Percentiles rank a stretch among this genome's conserved stretches.
phyloP scores from a whole-genome alignment of 257 asterid species.

The Ilex aquifolium region DNA sequence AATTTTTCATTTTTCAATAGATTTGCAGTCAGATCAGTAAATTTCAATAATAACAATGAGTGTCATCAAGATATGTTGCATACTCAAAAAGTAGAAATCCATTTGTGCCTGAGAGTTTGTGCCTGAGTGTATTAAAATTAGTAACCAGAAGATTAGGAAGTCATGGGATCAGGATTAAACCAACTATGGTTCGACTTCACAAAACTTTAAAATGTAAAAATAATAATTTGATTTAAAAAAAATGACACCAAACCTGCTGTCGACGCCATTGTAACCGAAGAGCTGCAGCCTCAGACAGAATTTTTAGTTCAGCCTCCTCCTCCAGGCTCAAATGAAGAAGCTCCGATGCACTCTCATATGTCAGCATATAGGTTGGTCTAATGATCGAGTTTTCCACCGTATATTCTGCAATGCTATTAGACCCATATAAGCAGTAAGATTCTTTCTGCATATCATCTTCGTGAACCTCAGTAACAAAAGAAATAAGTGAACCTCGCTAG shows the following conservation, averaged over 20 bases:
- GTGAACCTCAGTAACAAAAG: not conserved
- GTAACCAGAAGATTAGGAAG: not conserved
- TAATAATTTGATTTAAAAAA: constrained; percentile 9
- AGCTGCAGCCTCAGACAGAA: constrained; percentile 88
- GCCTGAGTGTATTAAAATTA: no score
- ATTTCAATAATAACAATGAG: no score
- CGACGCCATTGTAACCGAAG: constrained; percentile 83
- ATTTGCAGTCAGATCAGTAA: no score
- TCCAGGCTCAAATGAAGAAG: constrained; percentile 87
- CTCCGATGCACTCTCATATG: constrained; percentile 95
- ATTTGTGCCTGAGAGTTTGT: no score
- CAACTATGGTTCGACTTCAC: constrained; percentile 5
- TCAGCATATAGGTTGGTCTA: constrained; percentile 94
- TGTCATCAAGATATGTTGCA: no score
- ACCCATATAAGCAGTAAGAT: constrained; percentile 27
- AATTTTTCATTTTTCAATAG: no score
- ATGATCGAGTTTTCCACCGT: constrained; percentile 78
- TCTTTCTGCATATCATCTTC: constrained; percentile 4
- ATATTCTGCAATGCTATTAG: constrained; percentile 83
- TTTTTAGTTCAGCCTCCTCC: constrained; percentile 81
- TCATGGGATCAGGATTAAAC: constrained; percentile 8
- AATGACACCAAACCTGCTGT: constrained; percentile 51
- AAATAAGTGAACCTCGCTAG: not conserved
- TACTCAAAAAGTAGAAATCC: no score
- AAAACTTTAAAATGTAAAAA: constrained; percentile 8